Base-by-base conservation (phyloP, 805 yeast species). In the Scheffersomyces spartinae region DNA sequence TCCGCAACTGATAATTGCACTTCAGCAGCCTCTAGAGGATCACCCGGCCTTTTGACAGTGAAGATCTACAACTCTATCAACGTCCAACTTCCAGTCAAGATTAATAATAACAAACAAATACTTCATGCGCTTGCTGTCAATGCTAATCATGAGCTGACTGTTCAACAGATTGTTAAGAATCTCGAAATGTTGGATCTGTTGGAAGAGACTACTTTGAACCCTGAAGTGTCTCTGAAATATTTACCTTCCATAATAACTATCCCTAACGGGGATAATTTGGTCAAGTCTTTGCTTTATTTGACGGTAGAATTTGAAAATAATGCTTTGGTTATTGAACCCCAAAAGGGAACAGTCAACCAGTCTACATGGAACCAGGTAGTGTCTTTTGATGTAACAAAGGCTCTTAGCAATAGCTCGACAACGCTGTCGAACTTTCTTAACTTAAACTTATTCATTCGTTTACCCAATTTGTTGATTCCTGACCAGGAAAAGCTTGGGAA, bases 261-360 rank as follows among this genome's bases (percentile, higher is more conserved):
- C 22, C 75, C 81, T 9, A 66, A 68, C 16, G 74, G 37, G 10
- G 59, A 55, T 23, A 61, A 62, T 26, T 55, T 66, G 18, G 64
- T 71, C 34, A 73, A 72, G 38, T 71, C 91, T 10, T 64, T 94
- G 32, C 66, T 91, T 19, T 83, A 82, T 50, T 68, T 86, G 42
- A 84, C 94, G 2, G 64, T 91, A 23, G 99, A 91, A 52, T 88
- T 85, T 47, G 99, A 91, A 54, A 91, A 91, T 52, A 84, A 88
- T 26, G 91, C 86, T 37, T 78, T 91, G 35, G 68, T 85, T 9
- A 74, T 88, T 26, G 94, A 85, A 38, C 91, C 97, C 2, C 71
- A 75, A 15, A 71, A 80, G 27, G 95, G 95, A 20, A 71, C 94
- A 0, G 72, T 84, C 32, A 68, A 70, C 21, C 61, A 66, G 29